Percentiles rank a stretch among this genome's conserved stretches.
Evolutionary conservation across 495 filamentous ascomycete genomes (phyloP).

Genomic region (Evernia prunastri): DNA sequence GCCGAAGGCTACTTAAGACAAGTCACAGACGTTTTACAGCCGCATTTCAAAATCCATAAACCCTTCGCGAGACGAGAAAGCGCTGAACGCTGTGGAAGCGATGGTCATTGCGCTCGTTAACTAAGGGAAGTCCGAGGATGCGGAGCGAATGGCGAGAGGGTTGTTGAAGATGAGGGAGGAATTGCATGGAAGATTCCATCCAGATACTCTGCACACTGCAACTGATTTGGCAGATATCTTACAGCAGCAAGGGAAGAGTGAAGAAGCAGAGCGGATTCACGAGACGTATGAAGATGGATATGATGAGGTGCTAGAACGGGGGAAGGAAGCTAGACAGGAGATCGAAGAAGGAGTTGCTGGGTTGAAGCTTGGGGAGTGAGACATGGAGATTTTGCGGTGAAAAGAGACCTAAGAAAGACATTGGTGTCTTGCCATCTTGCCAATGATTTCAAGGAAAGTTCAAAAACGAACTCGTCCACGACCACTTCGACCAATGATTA

Average conservation of each 20-base stretch:
- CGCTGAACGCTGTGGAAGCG: too few species aligned
- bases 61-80: too few species aligned
- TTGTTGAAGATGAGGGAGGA: not conserved
- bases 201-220: too few species aligned
- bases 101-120: too few species aligned
- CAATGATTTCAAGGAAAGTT: not conserved
- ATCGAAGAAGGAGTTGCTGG: not conserved
- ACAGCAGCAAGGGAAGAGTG: not conserved
- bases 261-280: not conserved
- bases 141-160: too few species aligned
- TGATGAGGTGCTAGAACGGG: not conserved
- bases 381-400: not conserved
- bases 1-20: too few species aligned
- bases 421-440: not conserved
- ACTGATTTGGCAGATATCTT: not conserved
- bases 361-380: not conserved
- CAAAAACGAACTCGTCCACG: not conserved
- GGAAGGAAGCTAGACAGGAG: not conserved
- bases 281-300: not conserved
- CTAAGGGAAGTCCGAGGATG: too few species aligned
- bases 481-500: not conserved
- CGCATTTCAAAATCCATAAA: too few species aligned
- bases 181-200: not conserved
- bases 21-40: too few species aligned
- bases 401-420: not conserved